A percentile compares a stretch with the other conserved stretches of the same genome.
Conservation (phyloP, 768 basidiomycete genomes). For the Pluteus cervinus region DNA sequence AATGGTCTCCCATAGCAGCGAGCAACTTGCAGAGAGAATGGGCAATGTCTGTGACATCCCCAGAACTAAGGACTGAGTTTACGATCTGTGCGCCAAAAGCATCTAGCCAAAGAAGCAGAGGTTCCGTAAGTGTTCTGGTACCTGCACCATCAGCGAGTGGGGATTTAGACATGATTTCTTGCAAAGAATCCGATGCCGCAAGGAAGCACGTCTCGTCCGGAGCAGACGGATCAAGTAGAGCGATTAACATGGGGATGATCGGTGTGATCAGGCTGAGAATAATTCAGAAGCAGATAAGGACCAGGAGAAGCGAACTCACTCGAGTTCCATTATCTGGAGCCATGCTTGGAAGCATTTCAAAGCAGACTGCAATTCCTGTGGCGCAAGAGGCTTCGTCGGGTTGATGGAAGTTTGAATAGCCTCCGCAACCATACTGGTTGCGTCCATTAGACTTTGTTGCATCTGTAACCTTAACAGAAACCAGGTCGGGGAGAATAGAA, state of each 20-base stretch:
- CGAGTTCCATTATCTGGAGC: too few species aligned
- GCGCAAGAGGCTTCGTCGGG: conserved; percentile 21
- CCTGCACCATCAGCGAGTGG: conserved; percentile 68
- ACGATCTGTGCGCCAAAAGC: conserved; percentile 44
- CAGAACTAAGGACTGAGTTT: conserved; percentile 26
- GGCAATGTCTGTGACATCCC: conserved; percentile 48
- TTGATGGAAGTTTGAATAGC: conserved; percentile 57
- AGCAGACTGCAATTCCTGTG: conserved; percentile 58
- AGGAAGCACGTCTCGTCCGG: conserved; percentile 53
- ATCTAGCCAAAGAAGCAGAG: conserved; percentile 76
- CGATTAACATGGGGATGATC: conserved; percentile 60
- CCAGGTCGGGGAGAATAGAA: background rate
- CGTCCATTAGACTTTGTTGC: conserved; percentile 58
- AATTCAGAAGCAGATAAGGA: too few species aligned
- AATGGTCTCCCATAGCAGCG: conserved; percentile 81
- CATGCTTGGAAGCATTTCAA: conserved; percentile 81
- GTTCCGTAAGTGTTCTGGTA: conserved; percentile 71
- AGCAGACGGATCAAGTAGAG: conserved; percentile 48
- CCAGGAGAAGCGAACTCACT: conserved; percentile 36
- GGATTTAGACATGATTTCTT: conserved; percentile 75
- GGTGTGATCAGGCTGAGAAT: conserved; percentile 70
- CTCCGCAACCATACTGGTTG: conserved; percentile 64
- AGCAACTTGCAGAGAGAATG: conserved; percentile 79
- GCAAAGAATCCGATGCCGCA: conserved; percentile 62
- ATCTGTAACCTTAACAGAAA: conserved; percentile 46